phyloP scores from a whole-genome alignment of 345 rosid genomes.

The Acer campestre region DNA sequence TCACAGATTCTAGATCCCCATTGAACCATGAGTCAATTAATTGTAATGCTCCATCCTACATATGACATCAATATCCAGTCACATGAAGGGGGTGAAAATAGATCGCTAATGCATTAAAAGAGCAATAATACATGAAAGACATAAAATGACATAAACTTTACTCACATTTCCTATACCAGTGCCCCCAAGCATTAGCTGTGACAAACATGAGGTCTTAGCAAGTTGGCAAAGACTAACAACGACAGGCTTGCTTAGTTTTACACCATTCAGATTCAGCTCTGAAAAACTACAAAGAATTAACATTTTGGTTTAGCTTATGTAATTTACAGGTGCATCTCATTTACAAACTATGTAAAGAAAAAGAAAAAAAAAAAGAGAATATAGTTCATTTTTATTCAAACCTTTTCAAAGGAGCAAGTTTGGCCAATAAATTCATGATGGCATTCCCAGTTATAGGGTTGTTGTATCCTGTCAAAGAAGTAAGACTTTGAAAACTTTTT shows the following conservation, averaged over 20 bases:
- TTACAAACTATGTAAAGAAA: neutral
- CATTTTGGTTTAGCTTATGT: slow-evolving; percentile 4
- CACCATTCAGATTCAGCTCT: slow-evolving; percentile 75
- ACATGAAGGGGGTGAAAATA: slow-evolving; percentile 13
- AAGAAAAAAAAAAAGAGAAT: neutral
- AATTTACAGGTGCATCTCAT: slow-evolving; percentile 14
- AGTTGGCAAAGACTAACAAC: slow-evolving; percentile 70
- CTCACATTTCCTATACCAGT: slow-evolving; percentile 82
- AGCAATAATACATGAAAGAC: neutral
- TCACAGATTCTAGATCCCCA: slow-evolving; percentile 59
- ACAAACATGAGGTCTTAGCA: slow-evolving; percentile 59
- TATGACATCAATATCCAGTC: slow-evolving; percentile 19
- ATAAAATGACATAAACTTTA: neutral
- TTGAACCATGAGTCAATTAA: slow-evolving; percentile 55
- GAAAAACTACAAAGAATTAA: slow-evolving; percentile 55
- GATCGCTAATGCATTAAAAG: neutral
- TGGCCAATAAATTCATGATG: slow-evolving; percentile 57
- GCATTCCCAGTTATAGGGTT: slow-evolving; percentile 66
- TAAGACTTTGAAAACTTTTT: slow-evolving; percentile 9
- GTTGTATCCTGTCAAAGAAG: slow-evolving; percentile 62
- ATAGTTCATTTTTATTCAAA: slow-evolving; percentile 26
- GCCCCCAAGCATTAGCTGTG: slow-evolving; percentile 73
- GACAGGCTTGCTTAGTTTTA: slow-evolving; percentile 71
- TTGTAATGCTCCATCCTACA: slow-evolving; percentile 71
- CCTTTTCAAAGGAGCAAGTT: slow-evolving; percentile 68